Conservation (phyloP, 2,329 filamentous ascomycete genomes). For the Endoconidiophora polonica region DNA sequence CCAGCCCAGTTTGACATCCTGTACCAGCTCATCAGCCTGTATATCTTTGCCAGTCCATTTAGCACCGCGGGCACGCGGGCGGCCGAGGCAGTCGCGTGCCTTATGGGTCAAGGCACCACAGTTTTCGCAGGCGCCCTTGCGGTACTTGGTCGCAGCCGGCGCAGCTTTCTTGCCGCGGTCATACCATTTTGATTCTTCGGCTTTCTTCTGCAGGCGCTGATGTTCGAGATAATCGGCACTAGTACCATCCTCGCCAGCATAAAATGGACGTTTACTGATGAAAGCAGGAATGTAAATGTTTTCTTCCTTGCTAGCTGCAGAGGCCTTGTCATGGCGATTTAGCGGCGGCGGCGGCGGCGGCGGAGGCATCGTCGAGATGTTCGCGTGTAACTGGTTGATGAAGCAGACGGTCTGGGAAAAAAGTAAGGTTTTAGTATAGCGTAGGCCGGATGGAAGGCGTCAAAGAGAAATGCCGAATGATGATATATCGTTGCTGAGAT, state of each 20-base stretch:
- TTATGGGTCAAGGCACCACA: slow-evolving; percentile 96
- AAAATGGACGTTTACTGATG: slow-evolving; percentile 96
- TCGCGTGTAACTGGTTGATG: background rate
- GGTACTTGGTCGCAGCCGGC: slow-evolving; percentile 85
- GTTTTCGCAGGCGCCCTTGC: slow-evolving; percentile 97
- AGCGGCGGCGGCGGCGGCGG: slow-evolving; percentile 1
- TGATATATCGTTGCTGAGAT: too few species aligned
- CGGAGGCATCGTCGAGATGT: background rate
- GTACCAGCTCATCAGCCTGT: slow-evolving; percentile 73
- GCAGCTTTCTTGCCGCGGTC: slow-evolving; percentile 72
- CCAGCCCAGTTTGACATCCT: slow-evolving; percentile 80
- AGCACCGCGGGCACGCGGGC: slow-evolving; percentile 76
- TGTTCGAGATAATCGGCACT: slow-evolving; percentile 87
- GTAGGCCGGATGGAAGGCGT: too few species aligned
- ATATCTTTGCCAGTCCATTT: slow-evolving; percentile 89
- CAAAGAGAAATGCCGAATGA: too few species aligned
- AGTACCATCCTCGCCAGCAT: slow-evolving; percentile 56
- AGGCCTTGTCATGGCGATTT: slow-evolving; percentile 7
- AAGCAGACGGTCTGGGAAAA: background rate
- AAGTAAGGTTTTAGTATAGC: background rate
- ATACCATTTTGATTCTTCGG: slow-evolving; percentile 51
- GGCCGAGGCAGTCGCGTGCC: slow-evolving; percentile 77
- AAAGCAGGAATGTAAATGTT: slow-evolving; percentile 98
- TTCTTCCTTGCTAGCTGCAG: slow-evolving; percentile 55
- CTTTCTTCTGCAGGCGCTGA: slow-evolving; percentile 60